A percentile compares a stretch with the other conserved stretches of the same genome.
Conservation (phyloP, 306 rosid species). For the Benincasa hispida region DNA sequence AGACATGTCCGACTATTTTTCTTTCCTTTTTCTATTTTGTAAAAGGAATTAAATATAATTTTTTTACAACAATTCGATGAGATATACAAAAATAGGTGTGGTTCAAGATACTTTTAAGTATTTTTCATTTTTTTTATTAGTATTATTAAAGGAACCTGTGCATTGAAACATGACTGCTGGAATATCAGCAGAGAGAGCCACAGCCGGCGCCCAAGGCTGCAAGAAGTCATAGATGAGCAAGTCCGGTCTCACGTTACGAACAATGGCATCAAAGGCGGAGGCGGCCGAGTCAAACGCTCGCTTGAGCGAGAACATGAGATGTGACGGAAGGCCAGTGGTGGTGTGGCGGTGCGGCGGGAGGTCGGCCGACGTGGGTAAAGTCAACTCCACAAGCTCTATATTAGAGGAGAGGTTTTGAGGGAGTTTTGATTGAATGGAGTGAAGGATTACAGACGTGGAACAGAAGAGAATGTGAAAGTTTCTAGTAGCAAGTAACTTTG, state of each 20-base stretch:
- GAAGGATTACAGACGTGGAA: conserved; percentile 16
- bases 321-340: conserved; percentile 17
- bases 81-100: too few species aligned
- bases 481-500: conserved; percentile 10
- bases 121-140: too few species aligned
- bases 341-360: conserved; percentile 17
- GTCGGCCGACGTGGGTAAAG: conserved; percentile 9
- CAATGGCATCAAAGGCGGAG: conserved; percentile 5
- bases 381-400: conserved; percentile 10
- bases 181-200: conserved; percentile 3
- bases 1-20: too few species aligned
- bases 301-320: conserved; percentile 18
- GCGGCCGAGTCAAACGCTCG: conserved; percentile 18
- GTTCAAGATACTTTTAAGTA: too few species aligned
- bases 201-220: conserved; percentile 11
- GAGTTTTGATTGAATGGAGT: conserved; percentile 6
- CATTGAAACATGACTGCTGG: neutral
- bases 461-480: conserved; percentile 13
- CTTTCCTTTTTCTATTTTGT: too few species aligned
- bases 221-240: neutral
- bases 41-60: too few species aligned
- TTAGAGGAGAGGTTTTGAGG: neutral
- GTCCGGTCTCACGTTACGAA: neutral
- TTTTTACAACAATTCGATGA: too few species aligned
- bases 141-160: neutral